Evolutionary conservation across 805 yeast genomes (phyloP).

Genomic region (Kurtzmaniella cleridarum): DNA sequence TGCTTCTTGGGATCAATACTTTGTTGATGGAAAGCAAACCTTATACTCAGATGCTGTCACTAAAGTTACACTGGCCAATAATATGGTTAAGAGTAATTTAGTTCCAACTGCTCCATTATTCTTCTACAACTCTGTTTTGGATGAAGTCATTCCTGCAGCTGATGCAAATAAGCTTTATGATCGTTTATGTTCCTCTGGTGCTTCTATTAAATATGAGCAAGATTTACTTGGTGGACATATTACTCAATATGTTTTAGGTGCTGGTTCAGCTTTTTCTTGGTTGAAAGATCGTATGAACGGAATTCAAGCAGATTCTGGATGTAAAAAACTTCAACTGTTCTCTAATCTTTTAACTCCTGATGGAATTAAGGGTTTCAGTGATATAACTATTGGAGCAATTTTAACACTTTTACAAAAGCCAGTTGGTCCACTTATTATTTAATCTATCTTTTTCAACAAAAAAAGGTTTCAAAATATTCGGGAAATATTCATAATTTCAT

Average conservation of each 20-base stretch:
- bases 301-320: constrained; percentile 11
- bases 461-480: too few relatives aligned
- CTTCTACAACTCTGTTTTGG: constrained; percentile 13
- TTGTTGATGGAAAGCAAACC: constrained; percentile 3
- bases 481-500: too few relatives aligned
- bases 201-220: constrained; percentile 16
- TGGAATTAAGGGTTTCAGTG: background rate
- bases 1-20: background rate
- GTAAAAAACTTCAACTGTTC: constrained; percentile 6
- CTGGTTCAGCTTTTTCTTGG: constrained; percentile 17
- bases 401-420: too few relatives aligned
- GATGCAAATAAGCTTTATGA: constrained; percentile 12
- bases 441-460: too few relatives aligned
- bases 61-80: background rate
- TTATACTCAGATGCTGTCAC: background rate
- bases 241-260: constrained; percentile 11
- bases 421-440: too few relatives aligned
- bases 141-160: constrained; percentile 13
- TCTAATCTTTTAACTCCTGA: background rate
- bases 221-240: constrained; percentile 14
- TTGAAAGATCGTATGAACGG: constrained; percentile 12
- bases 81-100: constrained; percentile 1
- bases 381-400: background rate
- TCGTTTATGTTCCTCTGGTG: constrained; percentile 19
- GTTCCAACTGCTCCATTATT: constrained; percentile 18